Percentiles rank a stretch among this genome's conserved stretches.
These are phyloP conservation scores for Abrus pulchellus DNA, from an alignment of 306 rosid genomes.

Conservation along the genomic window DNA sequence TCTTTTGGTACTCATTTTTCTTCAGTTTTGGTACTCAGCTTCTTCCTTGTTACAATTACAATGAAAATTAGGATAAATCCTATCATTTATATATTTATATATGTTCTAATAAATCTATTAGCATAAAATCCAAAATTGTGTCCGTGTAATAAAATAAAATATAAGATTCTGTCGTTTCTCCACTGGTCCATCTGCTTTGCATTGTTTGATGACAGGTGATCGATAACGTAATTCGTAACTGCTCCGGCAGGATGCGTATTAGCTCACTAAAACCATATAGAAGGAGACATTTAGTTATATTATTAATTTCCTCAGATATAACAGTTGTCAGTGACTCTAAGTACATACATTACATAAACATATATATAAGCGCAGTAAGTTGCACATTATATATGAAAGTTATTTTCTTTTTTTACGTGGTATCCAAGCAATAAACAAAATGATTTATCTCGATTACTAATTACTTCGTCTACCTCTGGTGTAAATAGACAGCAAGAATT, in stretches of 20 bases:
- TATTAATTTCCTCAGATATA: neutral
- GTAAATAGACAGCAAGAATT: conserved; percentile 4
- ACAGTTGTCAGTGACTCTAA: neutral
- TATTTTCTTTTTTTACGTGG: conserved; percentile 16
- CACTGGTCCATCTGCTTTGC: neutral
- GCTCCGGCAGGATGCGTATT: conserved; percentile 11
- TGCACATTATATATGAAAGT: neutral
- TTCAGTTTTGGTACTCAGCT: conserved; percentile 10
- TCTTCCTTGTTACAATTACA: conserved; percentile 22
- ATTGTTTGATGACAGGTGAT: conserved; percentile 13
- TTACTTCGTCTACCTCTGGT: neutral
- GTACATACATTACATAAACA: conserved; percentile 22
- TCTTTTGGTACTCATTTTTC: conserved; percentile 21
- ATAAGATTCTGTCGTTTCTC: conserved; percentile 6
- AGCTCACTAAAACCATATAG: conserved; percentile 13
- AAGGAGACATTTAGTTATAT: neutral
- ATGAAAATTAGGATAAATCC: conserved; percentile 27
- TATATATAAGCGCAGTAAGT: neutral
- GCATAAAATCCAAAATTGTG: conserved; percentile 29
- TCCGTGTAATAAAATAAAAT: neutral
- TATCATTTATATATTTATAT: neutral
- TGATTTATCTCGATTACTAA: conserved; percentile 13
- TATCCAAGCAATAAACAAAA: conserved; percentile 34
- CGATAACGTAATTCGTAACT: conserved; percentile 15
- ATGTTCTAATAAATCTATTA: neutral